phyloP scores from a whole-genome alignment of 2,329 filamentous ascomycete genomes.

The Ceratocystiopsis brevicomis region DNA sequence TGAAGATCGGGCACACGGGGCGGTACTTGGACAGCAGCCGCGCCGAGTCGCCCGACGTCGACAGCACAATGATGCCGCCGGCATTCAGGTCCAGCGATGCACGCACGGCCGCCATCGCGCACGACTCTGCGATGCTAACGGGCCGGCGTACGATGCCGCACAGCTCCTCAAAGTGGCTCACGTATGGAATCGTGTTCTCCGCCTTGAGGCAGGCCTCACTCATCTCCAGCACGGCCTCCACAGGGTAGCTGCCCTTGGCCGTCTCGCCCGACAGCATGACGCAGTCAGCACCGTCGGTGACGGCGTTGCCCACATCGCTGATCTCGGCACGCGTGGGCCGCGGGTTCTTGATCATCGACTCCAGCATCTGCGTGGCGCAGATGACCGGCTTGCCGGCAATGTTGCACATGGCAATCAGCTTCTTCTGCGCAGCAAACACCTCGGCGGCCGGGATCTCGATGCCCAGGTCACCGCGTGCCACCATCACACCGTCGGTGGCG shows the following conservation, averaged over 20 bases:
- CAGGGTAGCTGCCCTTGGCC: slow-evolving; percentile 89
- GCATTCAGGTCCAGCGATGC: slow-evolving; percentile 92
- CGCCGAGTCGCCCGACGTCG: slow-evolving; percentile 86
- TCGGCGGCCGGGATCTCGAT: slow-evolving; percentile 97
- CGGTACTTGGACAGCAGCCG: slow-evolving; percentile 96
- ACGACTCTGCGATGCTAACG: slow-evolving; percentile 76
- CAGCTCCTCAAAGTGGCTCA: slow-evolving; percentile 91
- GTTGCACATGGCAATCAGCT: slow-evolving; percentile 99
- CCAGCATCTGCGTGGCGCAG: slow-evolving; percentile 98
- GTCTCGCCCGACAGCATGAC: slow-evolving; percentile 99
- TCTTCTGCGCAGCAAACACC: slow-evolving; percentile 99
- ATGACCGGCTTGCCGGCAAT: slow-evolving; percentile 96
- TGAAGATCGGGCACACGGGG: slow-evolving; percentile 97
- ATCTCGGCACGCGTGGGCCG: slow-evolving; percentile 96
- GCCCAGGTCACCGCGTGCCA: slow-evolving; percentile 92
- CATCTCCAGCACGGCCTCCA: slow-evolving; percentile 91
- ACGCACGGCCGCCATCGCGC: slow-evolving; percentile 90
- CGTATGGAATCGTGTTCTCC: slow-evolving; percentile 92
- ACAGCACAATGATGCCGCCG: slow-evolving; percentile 86
- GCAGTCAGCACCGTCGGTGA: slow-evolving; percentile 94
- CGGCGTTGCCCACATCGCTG: slow-evolving; percentile 93
- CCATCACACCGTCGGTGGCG: slow-evolving; percentile 98
- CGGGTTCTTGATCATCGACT: slow-evolving; percentile 99
- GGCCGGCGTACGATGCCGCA: slow-evolving; percentile 67
- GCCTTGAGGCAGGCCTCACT: slow-evolving; percentile 92